Evolutionary conservation across 2,329 filamentous ascomycete genomes (phyloP).

Genomic region (Emergomyces orientalis): DNA sequence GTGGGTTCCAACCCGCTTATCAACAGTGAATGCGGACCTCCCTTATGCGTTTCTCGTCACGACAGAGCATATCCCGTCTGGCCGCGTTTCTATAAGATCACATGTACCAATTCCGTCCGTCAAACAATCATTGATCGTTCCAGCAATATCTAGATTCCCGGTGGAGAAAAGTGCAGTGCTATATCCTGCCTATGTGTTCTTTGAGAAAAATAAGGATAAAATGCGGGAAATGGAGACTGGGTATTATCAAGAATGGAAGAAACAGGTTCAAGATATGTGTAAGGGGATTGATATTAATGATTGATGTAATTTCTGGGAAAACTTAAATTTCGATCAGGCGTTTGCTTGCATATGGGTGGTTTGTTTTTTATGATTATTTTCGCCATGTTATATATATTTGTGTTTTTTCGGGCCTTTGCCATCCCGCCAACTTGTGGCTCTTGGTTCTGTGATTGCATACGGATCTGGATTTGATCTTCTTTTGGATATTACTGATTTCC

Average conservation of each 20-base stretch:
- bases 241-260: conserved; percentile 31
- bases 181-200: conserved; percentile 33
- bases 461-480: not conserved
- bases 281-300: conserved; percentile 25
- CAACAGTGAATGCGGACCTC: conserved; percentile 7
- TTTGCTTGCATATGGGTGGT: not conserved
- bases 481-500: not conserved
- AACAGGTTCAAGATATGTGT: conserved; percentile 29
- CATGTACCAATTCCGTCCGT: conserved; percentile 9
- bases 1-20: conserved; percentile 11
- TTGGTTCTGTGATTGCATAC: not conserved
- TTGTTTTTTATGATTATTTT: conserved; percentile 8
- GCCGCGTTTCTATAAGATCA: conserved; percentile 7
- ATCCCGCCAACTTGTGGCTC: not conserved
- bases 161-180: conserved; percentile 10
- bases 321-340: not conserved
- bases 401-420: not conserved
- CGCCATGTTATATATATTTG: not conserved
- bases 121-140: conserved; percentile 13
- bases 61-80: conserved; percentile 6
- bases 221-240: conserved; percentile 27
- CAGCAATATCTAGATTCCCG: conserved; percentile 3
- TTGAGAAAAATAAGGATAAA: conserved; percentile 29
- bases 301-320: conserved; percentile 6
- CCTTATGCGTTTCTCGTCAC: conserved; percentile 12